Base-by-base conservation (phyloP, 225 moss, liverwort and hornwort species). In the Asterella californica region DNA sequence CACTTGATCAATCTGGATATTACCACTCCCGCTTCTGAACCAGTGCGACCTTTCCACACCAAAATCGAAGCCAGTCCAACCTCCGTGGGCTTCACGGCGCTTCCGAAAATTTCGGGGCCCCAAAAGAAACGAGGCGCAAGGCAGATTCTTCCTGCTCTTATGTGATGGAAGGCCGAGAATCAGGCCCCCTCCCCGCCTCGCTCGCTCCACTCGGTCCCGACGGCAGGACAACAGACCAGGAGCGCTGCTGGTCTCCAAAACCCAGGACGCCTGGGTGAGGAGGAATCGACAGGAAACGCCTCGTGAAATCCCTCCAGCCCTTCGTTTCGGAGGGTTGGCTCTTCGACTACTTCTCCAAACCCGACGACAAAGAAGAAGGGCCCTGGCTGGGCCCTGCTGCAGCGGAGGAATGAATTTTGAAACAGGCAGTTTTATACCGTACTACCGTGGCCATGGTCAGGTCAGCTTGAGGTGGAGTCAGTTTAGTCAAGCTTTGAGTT, bases 41-140 rank as follows among this genome's bases (percentile, higher is more conserved):
- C 14, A 42, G 70, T 70, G 70, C 70, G 70, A 70, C 70, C 70
- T 70, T 70, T 70, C 70, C 70, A 36, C 67, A 7, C 7, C 22
- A 57, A 21, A 57, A 1, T 24, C 19, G 24, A 57, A 57, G 57
- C 57, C 57, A 57, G 57, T 65, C 33, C 65, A 34, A 30, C 65
- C 65, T 65, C 65, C 65, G n/a, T 32, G 30, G 6, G 29, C 30
- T 65, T 6, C 65, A 11, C 30, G 2, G 32, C 2, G 33, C 65
- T 34, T 30, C 65, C 21, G 33, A 10, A 65, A 9, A 65, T 11
- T 65, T 17, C 9, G 65, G 65, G 7, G 32, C 27, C 65, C 32
- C 30, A 33, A 65, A 65, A 11, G 65, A 65, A 65, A 65, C 65
- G 65, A 65, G 27, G 65, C 17, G 8, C 30, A 32, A 34, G 4